These are phyloP conservation scores for Aquilaria yunnanensis DNA, from an alignment of 345 rosid species.

Conservation along the genomic window DNA sequence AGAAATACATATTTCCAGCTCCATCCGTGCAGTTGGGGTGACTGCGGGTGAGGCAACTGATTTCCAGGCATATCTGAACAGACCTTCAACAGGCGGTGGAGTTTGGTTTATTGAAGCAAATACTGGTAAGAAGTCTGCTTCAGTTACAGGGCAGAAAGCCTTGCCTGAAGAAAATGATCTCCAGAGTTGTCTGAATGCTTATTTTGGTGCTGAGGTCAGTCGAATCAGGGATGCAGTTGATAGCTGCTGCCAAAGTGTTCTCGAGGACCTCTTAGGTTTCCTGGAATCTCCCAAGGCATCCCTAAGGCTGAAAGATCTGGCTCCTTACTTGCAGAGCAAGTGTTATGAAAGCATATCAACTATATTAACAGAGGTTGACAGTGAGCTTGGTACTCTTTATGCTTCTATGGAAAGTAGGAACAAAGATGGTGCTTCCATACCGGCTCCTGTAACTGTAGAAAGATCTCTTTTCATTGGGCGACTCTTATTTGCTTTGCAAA, in stretches of 20 bases:
- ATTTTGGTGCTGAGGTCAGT: constrained; percentile 89
- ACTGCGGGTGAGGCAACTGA: constrained; percentile 46
- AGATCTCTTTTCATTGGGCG: constrained; percentile 92
- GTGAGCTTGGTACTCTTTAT: constrained; percentile 56
- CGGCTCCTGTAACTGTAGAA: constrained; percentile 65
- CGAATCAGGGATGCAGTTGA: constrained; percentile 84
- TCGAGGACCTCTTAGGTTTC: constrained; percentile 83
- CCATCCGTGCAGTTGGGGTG: constrained; percentile 38
- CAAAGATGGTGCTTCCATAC: constrained; percentile 29
- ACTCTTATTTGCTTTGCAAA: constrained; percentile 75
- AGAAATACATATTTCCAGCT: constrained; percentile 46
- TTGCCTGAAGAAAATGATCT: constrained; percentile 61
- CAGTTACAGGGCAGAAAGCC: constrained; percentile 36
- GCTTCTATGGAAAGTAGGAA: constrained; percentile 38
- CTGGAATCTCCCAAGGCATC: constrained; percentile 91
- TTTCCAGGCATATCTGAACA: constrained; percentile 74
- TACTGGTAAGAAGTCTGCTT: constrained; percentile 46
- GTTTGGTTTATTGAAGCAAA: constrained; percentile 93
- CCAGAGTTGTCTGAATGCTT: constrained; percentile 70
- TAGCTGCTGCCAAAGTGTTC: constrained; percentile 57
- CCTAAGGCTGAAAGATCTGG: constrained; percentile 72
- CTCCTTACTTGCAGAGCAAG: constrained; percentile 67
- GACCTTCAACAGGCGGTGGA: constrained; percentile 86
- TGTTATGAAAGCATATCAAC: constrained; percentile 73
- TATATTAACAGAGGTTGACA: constrained; percentile 57